Percentiles rank a stretch among this genome's conserved stretches.
Evolutionary conservation across 371 early-diverging fungal species (phyloP).

Genomic region (Smittium mucronatum): DNA sequence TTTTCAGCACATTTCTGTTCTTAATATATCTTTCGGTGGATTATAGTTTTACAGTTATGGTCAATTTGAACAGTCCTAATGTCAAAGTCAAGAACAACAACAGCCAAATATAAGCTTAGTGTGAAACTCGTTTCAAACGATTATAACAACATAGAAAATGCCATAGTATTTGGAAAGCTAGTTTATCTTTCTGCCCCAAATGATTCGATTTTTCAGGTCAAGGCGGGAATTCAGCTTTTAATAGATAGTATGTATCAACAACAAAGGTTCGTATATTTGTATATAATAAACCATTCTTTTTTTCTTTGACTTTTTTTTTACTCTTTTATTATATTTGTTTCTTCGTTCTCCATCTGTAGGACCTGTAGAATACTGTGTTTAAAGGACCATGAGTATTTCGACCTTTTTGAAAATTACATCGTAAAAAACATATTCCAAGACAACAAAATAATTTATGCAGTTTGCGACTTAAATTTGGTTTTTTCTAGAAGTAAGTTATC

Average conservation of each 20-base stretch:
- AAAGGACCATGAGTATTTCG: background rate
- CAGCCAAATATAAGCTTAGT: background rate
- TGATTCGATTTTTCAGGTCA: background rate
- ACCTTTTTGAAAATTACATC: background rate
- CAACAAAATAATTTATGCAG: background rate
- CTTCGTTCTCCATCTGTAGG: background rate
- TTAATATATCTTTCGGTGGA: too few relatives aligned
- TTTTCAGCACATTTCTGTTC: too few relatives aligned
- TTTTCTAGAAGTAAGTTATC: background rate
- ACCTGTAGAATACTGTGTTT: background rate
- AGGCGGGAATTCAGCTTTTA: background rate
- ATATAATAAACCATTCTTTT: background rate
- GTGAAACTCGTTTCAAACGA: background rate
- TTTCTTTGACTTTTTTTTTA: background rate
- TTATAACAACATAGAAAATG: background rate
- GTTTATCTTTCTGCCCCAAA: background rate
- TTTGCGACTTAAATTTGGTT: background rate
- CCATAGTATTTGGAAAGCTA: background rate
- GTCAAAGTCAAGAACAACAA: too few relatives aligned
- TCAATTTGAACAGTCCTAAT: too few relatives aligned
- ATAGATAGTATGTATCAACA: background rate
- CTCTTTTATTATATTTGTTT: background rate
- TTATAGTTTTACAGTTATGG: too few relatives aligned
- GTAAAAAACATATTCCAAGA: background rate
- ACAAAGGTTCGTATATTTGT: background rate